Evolutionary conservation across 2,329 filamentous ascomycete species (phyloP), one percentile per base, ranked within the genome.

Genomic region (Penicillium sp.): DNA sequence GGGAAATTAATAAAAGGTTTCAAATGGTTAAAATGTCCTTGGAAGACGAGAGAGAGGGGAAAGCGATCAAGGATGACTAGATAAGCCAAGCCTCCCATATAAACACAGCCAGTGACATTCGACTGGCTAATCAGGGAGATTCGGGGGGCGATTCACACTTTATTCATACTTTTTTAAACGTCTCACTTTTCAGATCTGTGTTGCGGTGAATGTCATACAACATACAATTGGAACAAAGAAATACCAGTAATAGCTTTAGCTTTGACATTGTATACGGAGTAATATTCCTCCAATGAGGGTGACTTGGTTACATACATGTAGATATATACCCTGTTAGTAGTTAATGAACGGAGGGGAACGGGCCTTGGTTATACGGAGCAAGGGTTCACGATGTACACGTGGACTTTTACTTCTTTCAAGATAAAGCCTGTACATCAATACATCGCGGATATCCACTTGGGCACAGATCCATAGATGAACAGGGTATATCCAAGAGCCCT

Each of bases 61-160:
- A 21, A 48, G 2, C 38, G 45, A n/a, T 40, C 54, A 48, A 57
- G 57, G 57, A 53, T 57, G 48, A 40, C 43, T 25, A 50, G 57
- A 57, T 57, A 54, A 54, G 41, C 46, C 23, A 43, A 43, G 42
- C 42, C 42, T 45, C 17, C 23, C 25, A n/a, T 37, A 46, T 35
- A 43, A 40, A 40, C 35, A 40, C 35, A 51, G 31, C 60, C 60
- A 63, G 60, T 63, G 54, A 62, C 7, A 54, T 49, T 47, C 41
- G 45, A 45, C 51, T 29, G 40, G 41, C 48, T 62, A 60, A 63
- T 63, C 61, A 50, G 10, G 10, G 29, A 31, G 29, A 31, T 31
- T 12, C 10, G 29, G 29, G 29, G 12, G 37, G 5, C 4, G 8
- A 23, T 19, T 25, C 21, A 27, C 6, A 52, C 7, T 25, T 33